phyloP scores from a whole-genome alignment of 2,329 filamentous ascomycete species.

The Penicillium crustosum region DNA sequence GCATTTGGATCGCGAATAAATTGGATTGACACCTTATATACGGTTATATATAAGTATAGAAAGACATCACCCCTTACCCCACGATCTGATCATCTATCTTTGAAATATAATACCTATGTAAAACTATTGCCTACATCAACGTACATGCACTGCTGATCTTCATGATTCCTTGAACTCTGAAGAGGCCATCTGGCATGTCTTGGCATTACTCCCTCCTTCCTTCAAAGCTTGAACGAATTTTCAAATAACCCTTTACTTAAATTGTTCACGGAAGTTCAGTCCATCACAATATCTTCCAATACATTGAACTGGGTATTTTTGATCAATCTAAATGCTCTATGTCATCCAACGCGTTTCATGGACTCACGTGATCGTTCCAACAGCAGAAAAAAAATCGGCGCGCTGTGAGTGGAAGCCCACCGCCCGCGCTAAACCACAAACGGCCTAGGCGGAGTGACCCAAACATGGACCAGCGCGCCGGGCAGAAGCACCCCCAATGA shows the following conservation, averaged over 20 bases:
- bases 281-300: not conserved
- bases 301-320: not conserved
- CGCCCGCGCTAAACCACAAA: conserved; percentile 29
- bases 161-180: conserved; percentile 16
- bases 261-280: not conserved
- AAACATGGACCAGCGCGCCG: conserved; percentile 45
- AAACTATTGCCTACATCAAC: not conserved
- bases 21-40: not conserved
- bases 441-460: conserved; percentile 34
- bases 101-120: not conserved
- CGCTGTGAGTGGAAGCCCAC: conserved; percentile 29
- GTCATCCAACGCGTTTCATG: conserved; percentile 12
- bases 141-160: conserved; percentile 16
- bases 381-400: conserved; percentile 24
- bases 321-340: conserved; percentile 5
- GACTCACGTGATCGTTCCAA: conserved; percentile 19
- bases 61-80: too few relatives aligned
- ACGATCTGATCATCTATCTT: not conserved
- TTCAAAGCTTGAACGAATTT: not conserved
- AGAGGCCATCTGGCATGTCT: conserved; percentile 40
- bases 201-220: conserved; percentile 24
- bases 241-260: not conserved
- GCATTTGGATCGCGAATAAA: not conserved
- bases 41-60: too few relatives aligned
- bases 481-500: conserved; percentile 44